A percentile compares a stretch with the other conserved stretches of the same genome.
Evolutionary conservation across 2,329 filamentous ascomycete genomes (phyloP).

Genomic region (Aureobasidium sp.): DNA sequence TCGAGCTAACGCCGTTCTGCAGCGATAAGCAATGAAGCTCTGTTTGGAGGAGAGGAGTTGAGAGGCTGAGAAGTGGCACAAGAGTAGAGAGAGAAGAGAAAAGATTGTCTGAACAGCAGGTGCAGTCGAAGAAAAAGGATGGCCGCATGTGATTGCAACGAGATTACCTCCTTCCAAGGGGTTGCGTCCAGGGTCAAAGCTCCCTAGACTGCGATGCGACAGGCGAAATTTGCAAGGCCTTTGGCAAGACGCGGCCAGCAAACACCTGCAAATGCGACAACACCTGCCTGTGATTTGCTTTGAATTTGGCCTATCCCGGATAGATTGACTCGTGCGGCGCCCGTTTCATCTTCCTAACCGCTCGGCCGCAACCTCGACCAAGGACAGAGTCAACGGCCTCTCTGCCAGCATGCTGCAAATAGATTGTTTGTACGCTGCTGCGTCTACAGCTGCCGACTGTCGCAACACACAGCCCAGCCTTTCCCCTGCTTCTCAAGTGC

Average conservation of each 20-base stretch:
- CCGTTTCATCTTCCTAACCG: constrained; percentile 7
- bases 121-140: constrained; percentile 9
- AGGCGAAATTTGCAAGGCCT: constrained; percentile 1
- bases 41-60: neutral
- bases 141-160: constrained; percentile 10
- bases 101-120: constrained; percentile 5
- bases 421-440: neutral
- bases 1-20: constrained; percentile 6
- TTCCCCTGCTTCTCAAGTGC: constrained; percentile 5
- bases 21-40: constrained; percentile 9
- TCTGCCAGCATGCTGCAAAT: neutral
- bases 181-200: constrained; percentile 4
- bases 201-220: neutral
- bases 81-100: constrained; percentile 4
- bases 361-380: constrained; percentile 4
- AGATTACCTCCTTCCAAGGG: constrained; percentile 11
- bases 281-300: constrained; percentile 7
- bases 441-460: neutral
- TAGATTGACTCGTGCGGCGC: constrained; percentile 11
- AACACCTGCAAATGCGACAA: neutral
- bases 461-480: neutral
- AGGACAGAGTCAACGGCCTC: neutral
- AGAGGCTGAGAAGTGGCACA: constrained; percentile 10
- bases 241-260: neutral
- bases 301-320: neutral